A percentile compares a stretch with the other conserved stretches of the same genome.
phyloP scores from a whole-genome alignment of 1,139 yeast genomes.

The Pichiaceae sp. region DNA sequence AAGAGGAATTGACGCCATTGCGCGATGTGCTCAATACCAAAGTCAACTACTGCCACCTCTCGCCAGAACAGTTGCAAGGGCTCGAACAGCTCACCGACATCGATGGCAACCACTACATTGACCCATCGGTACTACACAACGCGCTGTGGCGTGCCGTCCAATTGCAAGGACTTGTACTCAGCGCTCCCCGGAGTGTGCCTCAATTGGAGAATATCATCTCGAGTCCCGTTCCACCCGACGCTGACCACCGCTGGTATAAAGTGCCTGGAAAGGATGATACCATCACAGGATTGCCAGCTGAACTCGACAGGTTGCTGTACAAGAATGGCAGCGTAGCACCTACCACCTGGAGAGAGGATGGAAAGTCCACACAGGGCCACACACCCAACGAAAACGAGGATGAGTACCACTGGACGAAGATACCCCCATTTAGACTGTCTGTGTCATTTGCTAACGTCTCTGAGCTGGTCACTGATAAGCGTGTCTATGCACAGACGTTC shows the following conservation, averaged over 20 bases:
- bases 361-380: slow-evolving; percentile 18
- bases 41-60: slow-evolving; percentile 37
- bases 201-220: slow-evolving; percentile 19
- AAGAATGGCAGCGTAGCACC: slow-evolving; percentile 1
- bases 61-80: slow-evolving; percentile 35
- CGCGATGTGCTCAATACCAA: slow-evolving; percentile 29
- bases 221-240: slow-evolving; percentile 18
- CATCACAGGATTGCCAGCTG: slow-evolving; percentile 27
- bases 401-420: slow-evolving; percentile 28
- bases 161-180: slow-evolving; percentile 28
- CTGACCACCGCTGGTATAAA: slow-evolving; percentile 24
- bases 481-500: slow-evolving; percentile 40
- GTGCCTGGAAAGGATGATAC: slow-evolving; percentile 35
- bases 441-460: slow-evolving; percentile 40
- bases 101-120: slow-evolving; percentile 28
- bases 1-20: slow-evolving; percentile 13
- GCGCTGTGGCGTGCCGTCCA: slow-evolving; percentile 40
- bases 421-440: slow-evolving; percentile 46
- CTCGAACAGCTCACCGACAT: slow-evolving; percentile 31
- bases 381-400: background rate
- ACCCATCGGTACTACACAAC: slow-evolving; percentile 29
- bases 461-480: slow-evolving; percentile 32
- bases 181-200: slow-evolving; percentile 15
- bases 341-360: slow-evolving; percentile 8
- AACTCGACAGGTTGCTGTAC: slow-evolving; percentile 12